Percentiles rank a stretch among this genome's conserved stretches.
Conservation (phyloP, 2,329 filamentous ascomycete species). For the Phialophora macrospora region DNA sequence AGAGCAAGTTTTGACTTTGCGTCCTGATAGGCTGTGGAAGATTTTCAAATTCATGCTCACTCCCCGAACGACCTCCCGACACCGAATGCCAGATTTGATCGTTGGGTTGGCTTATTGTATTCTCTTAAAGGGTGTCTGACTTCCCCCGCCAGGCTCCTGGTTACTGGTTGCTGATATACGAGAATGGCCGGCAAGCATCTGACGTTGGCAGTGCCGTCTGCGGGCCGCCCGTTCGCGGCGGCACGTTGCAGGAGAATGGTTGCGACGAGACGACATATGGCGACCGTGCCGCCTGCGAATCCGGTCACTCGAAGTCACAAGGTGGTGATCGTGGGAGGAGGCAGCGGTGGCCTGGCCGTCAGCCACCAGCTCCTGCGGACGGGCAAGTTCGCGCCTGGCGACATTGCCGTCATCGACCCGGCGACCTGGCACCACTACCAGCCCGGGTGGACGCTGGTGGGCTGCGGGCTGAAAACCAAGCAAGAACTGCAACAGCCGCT, state of each 20-base stretch:
- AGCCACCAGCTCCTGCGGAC: constrained; percentile 69
- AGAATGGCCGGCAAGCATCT: neutral
- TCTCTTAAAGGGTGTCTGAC: neutral
- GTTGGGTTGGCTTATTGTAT: too few species aligned
- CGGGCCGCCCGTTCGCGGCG: neutral
- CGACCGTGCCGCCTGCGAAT: constrained; percentile 44
- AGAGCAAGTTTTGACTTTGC: neutral
- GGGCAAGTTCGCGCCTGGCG: constrained; percentile 61
- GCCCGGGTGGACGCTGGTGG: constrained; percentile 72
- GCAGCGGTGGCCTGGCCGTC: constrained; percentile 67
- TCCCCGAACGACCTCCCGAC: neutral
- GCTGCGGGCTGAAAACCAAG: constrained; percentile 67
- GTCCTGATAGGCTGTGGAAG: neutral
- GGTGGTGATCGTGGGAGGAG: constrained; percentile 70
- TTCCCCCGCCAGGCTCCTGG: neutral
- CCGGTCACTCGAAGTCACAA: constrained; percentile 59
- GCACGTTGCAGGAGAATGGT: neutral
- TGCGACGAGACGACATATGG: constrained; percentile 21
- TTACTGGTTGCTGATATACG: too few species aligned
- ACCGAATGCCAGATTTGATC: neutral
- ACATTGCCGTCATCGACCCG: constrained; percentile 69
- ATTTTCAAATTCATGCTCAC: neutral
- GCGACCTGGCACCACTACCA: constrained; percentile 69
- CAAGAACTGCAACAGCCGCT: constrained; percentile 61
- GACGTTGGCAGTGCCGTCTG: neutral